Conservation (phyloP, 106 monocot genomes). For the Alisma plantagoaquatica region DNA sequence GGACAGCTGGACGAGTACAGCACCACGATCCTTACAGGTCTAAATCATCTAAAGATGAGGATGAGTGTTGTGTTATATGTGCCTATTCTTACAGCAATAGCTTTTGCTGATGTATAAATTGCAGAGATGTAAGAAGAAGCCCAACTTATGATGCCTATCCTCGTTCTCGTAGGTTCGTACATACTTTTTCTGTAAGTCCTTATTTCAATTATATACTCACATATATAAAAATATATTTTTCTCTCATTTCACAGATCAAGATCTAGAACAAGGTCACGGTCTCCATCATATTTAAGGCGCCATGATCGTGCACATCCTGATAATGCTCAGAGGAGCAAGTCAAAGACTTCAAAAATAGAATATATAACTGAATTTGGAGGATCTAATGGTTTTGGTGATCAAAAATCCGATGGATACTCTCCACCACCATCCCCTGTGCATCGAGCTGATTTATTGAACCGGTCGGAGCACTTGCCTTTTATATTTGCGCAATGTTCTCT, state of each 20-base stretch:
- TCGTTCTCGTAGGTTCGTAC: constrained; percentile 43
- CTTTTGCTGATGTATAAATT: no score
- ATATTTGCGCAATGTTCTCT: constrained; percentile 74
- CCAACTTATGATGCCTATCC: constrained; percentile 97
- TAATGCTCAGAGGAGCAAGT: constrained; percentile 56
- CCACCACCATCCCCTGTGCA: constrained; percentile 84
- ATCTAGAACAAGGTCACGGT: constrained; percentile 64
- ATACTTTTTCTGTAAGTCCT: neutral
- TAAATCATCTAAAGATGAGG: no score
- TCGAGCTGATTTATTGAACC: constrained; percentile 47
- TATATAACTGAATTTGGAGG: constrained; percentile 98
- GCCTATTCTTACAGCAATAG: no score
- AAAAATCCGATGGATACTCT: constrained; percentile 52
- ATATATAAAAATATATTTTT: neutral
- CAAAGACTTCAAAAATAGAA: constrained; percentile 77
- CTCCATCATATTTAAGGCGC: constrained; percentile 61
- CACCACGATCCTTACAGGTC: constrained; percentile 92
- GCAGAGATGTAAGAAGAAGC: constrained; percentile 76
- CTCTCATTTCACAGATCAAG: constrained; percentile 45
- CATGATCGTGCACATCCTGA: constrained; percentile 53
- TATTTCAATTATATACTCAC: neutral
- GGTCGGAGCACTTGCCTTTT: constrained; percentile 97
- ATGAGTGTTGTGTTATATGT: no score
- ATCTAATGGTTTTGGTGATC: constrained; percentile 32
- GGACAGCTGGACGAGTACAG: constrained; percentile 45